Base-by-base conservation (phyloP, 495 filamentous ascomycete genomes). In the Elaphomyces granulatus region DNA sequence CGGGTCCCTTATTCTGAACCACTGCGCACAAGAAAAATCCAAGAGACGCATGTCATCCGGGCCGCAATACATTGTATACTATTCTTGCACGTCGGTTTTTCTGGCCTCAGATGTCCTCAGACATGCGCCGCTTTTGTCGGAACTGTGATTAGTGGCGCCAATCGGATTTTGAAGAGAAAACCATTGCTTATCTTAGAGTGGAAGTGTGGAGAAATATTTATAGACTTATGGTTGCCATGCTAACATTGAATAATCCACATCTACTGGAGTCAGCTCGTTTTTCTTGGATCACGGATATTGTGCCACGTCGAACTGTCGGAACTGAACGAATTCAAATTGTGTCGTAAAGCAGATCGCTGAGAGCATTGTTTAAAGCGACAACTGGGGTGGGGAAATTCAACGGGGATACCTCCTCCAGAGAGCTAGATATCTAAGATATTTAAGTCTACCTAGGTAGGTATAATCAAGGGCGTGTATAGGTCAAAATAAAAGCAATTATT, bases 201-300 rank as follows among this genome's bases (percentile, higher is more conserved):
- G 19, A 43, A 26, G 7, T 55, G 43, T 45, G 4, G 50, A 34
- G 40, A 54, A 15, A 45, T 51, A 7, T 34, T n/a, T 14, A 42
- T 51, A 3, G 42, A 53, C 42, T 51, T 51, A 28, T 20, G 3
- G 17, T 16, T 3, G 35, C 35, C 9, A 16, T 17, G 17, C 14
- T 37, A 17, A 20, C 35, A 7, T 17, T 37, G 17, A 17, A 16
- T 6, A 37, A 37, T 37, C 4, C 4, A 8, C n/a, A 3, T 37
- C 15, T 4, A 37, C 17, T 3, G 35, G 35, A 6, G 17, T 37
- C 4, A 37, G 35, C 15, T 20, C 35, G n/a, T 37, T 37, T 16
- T 37, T 37, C 15, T 20, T 37, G 4, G 35, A 37, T 20, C 35
- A 37, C 14, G 15, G 35, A 16, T 37, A n/a, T n/a, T n/a, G n/a